A percentile compares a stretch with the other conserved stretches of the same genome.
Conservation (phyloP, 345 rosid genomes). For the Bruguiera parviflora region DNA sequence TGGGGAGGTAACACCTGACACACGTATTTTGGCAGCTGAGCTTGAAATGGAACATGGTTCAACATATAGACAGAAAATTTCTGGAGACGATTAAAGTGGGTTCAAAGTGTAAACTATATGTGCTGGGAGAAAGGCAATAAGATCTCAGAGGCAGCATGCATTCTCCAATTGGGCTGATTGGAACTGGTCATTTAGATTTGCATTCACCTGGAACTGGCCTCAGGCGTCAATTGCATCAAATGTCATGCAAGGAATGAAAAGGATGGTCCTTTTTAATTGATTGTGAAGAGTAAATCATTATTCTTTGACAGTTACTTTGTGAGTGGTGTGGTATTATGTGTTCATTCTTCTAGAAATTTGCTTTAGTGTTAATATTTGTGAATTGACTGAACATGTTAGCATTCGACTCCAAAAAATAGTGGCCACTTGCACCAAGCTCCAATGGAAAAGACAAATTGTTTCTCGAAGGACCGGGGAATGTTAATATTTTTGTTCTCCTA, state of each 20-base stretch:
- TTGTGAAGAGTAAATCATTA: constrained; percentile 4
- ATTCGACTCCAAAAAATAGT: background rate
- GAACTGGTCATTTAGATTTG: constrained; percentile 11
- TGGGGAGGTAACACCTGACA: constrained; percentile 48
- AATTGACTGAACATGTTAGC: constrained; percentile 1
- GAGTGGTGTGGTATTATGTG: constrained; percentile 17
- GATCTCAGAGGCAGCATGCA: background rate
- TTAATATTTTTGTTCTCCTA: too few species aligned
- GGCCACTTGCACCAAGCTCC: constrained; percentile 13
- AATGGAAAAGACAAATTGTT: constrained; percentile 4
- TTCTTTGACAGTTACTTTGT: constrained; percentile 11
- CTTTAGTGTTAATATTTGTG: constrained; percentile 16
- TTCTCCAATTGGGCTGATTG: constrained; percentile 7
- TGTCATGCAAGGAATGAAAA: background rate
- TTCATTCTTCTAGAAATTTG: constrained; percentile 19
- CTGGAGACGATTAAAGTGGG: constrained; percentile 21
- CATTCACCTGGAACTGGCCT: constrained; percentile 7
- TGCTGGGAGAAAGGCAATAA: background rate
- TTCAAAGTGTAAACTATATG: background rate
- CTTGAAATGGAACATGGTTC: constrained; percentile 39
- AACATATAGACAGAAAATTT: constrained; percentile 28
- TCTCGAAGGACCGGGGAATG: background rate
- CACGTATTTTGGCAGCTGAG: constrained; percentile 38
- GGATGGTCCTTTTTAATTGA: background rate
- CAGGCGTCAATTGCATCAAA: constrained; percentile 9